Evolutionary conservation across 148 eudicot species (phyloP).

Genomic region (Persicaria tinctoria): DNA sequence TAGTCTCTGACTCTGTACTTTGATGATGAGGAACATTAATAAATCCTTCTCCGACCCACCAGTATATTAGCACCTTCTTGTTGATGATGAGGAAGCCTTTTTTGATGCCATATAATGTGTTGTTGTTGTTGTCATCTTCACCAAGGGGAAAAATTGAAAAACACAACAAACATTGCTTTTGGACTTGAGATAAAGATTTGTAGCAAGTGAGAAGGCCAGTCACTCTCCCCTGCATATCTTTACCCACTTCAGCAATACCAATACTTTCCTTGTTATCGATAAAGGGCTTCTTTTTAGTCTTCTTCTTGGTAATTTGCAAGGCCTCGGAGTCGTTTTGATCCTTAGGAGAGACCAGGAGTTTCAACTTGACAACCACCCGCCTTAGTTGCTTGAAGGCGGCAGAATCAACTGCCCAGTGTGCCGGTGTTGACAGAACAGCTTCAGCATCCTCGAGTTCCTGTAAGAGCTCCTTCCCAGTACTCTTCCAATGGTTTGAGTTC

Average conservation of each 20-base stretch:
- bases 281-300: too few relatives aligned
- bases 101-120: too few relatives aligned
- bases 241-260: not conserved
- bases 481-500: not conserved
- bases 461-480: not conserved
- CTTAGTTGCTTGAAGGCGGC: not conserved
- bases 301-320: not conserved
- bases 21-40: too few relatives aligned
- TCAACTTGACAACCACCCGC: not conserved
- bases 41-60: slow-evolving; percentile 25
- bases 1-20: not conserved
- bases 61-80: slow-evolving; percentile 25
- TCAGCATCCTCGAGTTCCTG: not conserved
- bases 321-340: not conserved
- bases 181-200: not conserved
- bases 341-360: slow-evolving; percentile 2
- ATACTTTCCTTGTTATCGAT: not conserved
- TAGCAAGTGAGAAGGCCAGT: not conserved
- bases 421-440: not conserved
- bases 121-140: not conserved
- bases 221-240: not conserved
- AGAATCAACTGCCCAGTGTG: not conserved
- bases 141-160: not conserved
- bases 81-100: not conserved
- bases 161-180: not conserved